phyloP scores from a whole-genome alignment of 345 rosid species.

The Laguncularia racemosa region DNA sequence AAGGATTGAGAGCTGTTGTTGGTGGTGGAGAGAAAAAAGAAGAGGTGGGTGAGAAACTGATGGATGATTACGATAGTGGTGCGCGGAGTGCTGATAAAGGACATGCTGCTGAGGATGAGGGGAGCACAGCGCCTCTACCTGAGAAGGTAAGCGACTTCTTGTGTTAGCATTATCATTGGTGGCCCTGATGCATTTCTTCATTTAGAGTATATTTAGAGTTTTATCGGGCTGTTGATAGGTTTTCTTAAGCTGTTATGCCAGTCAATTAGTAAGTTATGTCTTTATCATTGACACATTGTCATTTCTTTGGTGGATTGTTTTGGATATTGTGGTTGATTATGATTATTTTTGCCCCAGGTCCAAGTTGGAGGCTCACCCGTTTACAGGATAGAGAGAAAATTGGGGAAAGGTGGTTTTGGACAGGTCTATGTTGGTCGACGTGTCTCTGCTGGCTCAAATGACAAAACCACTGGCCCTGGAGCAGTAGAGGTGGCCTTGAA shows the following conservation, averaged over 20 bases:
- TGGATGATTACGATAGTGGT: slow-evolving; percentile 21
- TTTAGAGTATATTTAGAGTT: too few relatives aligned
- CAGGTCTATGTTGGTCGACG: slow-evolving; percentile 73
- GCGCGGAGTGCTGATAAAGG: slow-evolving; percentile 23
- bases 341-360: slow-evolving; percentile 27
- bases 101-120: slow-evolving; percentile 33
- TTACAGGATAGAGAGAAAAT: slow-evolving; percentile 48
- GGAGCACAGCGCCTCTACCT: slow-evolving; percentile 31
- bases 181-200: neutral
- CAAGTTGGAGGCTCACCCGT: slow-evolving; percentile 51
- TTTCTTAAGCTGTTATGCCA: too few relatives aligned
- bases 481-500: slow-evolving; percentile 59
- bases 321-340: neutral
- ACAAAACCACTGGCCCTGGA: slow-evolving; percentile 27
- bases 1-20: slow-evolving; percentile 5
- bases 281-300: too few relatives aligned
- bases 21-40: slow-evolving; percentile 10
- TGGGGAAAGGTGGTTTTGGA: slow-evolving; percentile 75
- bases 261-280: too few relatives aligned
- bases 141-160: slow-evolving; percentile 21
- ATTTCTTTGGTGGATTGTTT: too few relatives aligned
- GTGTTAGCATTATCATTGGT: neutral
- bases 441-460: slow-evolving; percentile 25
- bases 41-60: slow-evolving; percentile 23
- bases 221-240: too few relatives aligned